Base-by-base conservation (phyloP, 2,329 filamentous ascomycete genomes). In the Colletotrichum plurivorum region DNA sequence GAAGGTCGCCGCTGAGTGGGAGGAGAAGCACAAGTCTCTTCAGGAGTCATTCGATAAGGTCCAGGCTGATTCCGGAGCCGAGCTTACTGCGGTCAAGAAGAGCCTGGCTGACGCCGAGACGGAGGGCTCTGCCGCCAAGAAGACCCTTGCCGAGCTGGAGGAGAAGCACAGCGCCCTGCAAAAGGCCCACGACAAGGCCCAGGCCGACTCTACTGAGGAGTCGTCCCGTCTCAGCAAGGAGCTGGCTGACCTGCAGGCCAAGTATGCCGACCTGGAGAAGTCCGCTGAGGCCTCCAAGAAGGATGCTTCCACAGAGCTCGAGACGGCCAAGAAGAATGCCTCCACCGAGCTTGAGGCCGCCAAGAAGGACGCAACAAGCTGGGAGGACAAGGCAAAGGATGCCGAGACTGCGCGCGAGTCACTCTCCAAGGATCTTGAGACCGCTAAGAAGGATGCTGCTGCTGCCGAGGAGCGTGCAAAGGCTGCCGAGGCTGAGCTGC, bases 1-100 rank as follows among this genome's bases (percentile, higher is more conserved):
- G 75, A 75, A 51, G 76, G 77, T 54, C 56, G 67, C 77, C 39
- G 76, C 76, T 27, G 78, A 77, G n/a, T 73, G 75, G 12, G 63
- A 77, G 65, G 75, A 77, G 63, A 80, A 79, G 71, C 73, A 76
- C 27, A 72, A 74, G 53, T 72, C 75, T 3, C 62, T 76, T 2
- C 71, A 76, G 62, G 72, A 77, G 70, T 70, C 73, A 18, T 70
- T 73, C 62, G 73, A 75, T 16, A 67, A 70, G 56, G 62, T 75
- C 3, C 76, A 78, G 73, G 76, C 74, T 46, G 70, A 78, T 49
- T 74, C 79, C 13, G 76, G 77, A n/a, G 75, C 74, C 22, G 77
- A 79, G 57, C 53, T 77, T 20, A 72, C 71, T 3, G 71, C 77
- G 13, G 71, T 76, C 2, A 75, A 78, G 67, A 73, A 78, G 63